phyloP scores from a whole-genome alignment of 805 yeast species.

The Yamadazyma takamatsuzukensis region DNA sequence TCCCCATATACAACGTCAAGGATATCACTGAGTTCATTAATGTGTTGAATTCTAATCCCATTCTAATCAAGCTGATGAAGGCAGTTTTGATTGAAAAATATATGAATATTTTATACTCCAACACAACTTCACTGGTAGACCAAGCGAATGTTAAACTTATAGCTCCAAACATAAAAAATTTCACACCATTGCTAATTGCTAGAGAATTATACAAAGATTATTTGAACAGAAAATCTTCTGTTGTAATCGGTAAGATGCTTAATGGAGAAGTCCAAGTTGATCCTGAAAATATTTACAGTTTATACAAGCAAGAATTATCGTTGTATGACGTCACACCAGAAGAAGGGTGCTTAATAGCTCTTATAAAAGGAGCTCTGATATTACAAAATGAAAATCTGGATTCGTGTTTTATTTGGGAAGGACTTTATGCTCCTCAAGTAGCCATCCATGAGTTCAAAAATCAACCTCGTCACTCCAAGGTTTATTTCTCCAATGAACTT shows the following conservation, averaged over 20 bases:
- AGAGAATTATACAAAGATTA: conserved; percentile 21
- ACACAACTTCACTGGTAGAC: too few relatives aligned
- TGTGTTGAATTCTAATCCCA: conserved; percentile 3
- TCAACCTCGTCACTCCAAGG: conserved; percentile 12
- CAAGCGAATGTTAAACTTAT: not conserved
- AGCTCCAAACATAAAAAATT: conserved; percentile 1
- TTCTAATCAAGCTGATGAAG: conserved; percentile 1
- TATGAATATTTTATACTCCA: conserved; percentile 21
- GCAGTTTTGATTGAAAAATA: conserved; percentile 25
- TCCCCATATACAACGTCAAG: conserved; percentile 17
- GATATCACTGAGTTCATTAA: conserved; percentile 14
- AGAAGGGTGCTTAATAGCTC: conserved; percentile 33
- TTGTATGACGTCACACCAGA: conserved; percentile 19
- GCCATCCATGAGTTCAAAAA: conserved; percentile 57
- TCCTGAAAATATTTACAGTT: conserved; percentile 24
- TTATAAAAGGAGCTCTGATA: conserved; percentile 47
- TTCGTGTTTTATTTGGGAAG: conserved; percentile 43
- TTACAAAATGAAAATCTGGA: conserved; percentile 8
- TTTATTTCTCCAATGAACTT: conserved; percentile 45
- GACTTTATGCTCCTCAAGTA: conserved; percentile 53
- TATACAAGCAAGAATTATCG: conserved; percentile 26
- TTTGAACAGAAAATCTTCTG: conserved; percentile 20
- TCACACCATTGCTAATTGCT: too few relatives aligned
- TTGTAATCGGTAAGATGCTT: conserved; percentile 31
- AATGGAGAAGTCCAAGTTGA: conserved; percentile 30